A percentile compares a stretch with the other conserved stretches of the same genome.
Conservation (phyloP, 768 basidiomycete genomes). For the Leccinum subgranulosum region DNA sequence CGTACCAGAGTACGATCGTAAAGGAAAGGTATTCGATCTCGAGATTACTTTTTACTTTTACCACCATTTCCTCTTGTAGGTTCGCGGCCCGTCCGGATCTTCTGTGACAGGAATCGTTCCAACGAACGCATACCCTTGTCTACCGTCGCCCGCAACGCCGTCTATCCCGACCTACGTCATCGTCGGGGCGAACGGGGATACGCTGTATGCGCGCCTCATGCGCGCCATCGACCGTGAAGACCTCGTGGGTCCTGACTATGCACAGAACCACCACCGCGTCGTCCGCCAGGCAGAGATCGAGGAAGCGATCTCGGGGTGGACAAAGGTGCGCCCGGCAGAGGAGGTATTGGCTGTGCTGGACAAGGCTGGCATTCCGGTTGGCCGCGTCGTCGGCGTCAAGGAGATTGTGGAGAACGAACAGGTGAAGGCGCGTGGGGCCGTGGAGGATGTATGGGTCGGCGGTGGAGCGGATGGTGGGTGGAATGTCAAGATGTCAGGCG, state of each 20-base stretch:
- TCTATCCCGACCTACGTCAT: slow-evolving; percentile 53
- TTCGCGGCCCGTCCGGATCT: slow-evolving; percentile 70
- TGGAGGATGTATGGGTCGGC: slow-evolving; percentile 57
- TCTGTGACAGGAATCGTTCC: slow-evolving; percentile 75
- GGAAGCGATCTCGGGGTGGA: slow-evolving; percentile 60
- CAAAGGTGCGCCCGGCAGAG: slow-evolving; percentile 43
- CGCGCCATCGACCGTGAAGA: slow-evolving; percentile 53
- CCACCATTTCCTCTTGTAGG: slow-evolving; percentile 31
- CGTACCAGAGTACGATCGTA: slow-evolving; percentile 72
- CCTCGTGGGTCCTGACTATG: slow-evolving; percentile 52
- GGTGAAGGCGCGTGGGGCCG: slow-evolving; percentile 48
- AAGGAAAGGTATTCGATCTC: slow-evolving; percentile 48
- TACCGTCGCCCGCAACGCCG: slow-evolving; percentile 41
- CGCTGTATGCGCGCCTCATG: slow-evolving; percentile 69
- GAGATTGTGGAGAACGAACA: slow-evolving; percentile 63
- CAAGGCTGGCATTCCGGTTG: slow-evolving; percentile 57
- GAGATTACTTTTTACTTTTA: background rate
- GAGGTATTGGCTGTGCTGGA: slow-evolving; percentile 52
- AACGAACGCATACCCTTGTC: slow-evolving; percentile 71
- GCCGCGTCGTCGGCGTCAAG: slow-evolving; percentile 58
- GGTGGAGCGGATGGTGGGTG: slow-evolving; percentile 41
- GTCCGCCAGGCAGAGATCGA: slow-evolving; percentile 52
- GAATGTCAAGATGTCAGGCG: slow-evolving; percentile 66
- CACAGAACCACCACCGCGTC: slow-evolving; percentile 42
- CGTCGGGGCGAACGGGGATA: slow-evolving; percentile 71